Percentiles rank a stretch among this genome's conserved stretches.
Conservation (phyloP, 495 filamentous ascomycete species). For the Hyaloscypha variabilis region DNA sequence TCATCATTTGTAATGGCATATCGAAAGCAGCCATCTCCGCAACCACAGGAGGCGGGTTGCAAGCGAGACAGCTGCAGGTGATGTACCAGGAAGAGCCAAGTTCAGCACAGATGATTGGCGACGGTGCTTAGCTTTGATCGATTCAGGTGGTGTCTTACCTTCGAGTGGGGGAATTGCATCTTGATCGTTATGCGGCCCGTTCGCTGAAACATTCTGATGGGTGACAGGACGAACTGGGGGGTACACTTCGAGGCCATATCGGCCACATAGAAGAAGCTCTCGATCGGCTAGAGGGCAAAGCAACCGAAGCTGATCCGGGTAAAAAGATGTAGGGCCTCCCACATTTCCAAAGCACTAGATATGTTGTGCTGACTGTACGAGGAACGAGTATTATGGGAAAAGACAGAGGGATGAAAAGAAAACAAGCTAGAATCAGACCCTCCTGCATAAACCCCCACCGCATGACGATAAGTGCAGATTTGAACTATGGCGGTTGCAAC, state of each 20-base stretch:
- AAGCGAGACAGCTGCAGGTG: background rate
- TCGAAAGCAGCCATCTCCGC: background rate
- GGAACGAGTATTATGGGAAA: constrained; percentile 23
- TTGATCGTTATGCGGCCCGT: background rate
- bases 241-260: constrained; percentile 49
- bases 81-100: background rate
- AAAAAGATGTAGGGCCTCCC: constrained; percentile 19
- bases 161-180: background rate
- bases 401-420: constrained; percentile 17
- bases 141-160: constrained; percentile 2
- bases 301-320: constrained; percentile 18
- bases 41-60: background rate
- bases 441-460: background rate
- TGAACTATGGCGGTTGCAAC: background rate
- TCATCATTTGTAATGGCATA: background rate
- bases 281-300: constrained; percentile 34
- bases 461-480: constrained; percentile 8
- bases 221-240: constrained; percentile 42
- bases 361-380: constrained; percentile 2
- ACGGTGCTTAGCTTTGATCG: background rate
- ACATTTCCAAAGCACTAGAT: background rate
- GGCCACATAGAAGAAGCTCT: constrained; percentile 47
- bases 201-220: constrained; percentile 5
- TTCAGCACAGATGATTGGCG: background rate
- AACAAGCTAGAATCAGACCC: constrained; percentile 4